Evolutionary conservation across 345 rosid genomes (phyloP), one percentile per base, ranked within the genome.

Genomic region (Combretum micranthum): DNA sequence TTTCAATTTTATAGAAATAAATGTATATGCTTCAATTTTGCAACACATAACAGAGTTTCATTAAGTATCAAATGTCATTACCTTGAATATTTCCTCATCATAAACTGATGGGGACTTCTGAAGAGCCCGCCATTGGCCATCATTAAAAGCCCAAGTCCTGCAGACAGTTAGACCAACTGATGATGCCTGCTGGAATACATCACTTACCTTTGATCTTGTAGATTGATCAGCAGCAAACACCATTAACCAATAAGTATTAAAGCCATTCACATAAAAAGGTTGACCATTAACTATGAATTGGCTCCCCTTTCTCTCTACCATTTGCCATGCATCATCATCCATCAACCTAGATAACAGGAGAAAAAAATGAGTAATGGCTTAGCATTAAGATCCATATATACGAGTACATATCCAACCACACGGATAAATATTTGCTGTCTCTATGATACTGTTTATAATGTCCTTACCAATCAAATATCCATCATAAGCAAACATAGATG

Each of bases 241-340:
- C 99, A 93, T 93, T 70, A 93, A 57, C 99, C 96, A 93, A 76
- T 86, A 89, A 37, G 99, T 89, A 69, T 93, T 93, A 78, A 93
- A 93, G 46, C 99, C 99, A 63, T 89, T 93, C 14, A 93, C 83
- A 61, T 89, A 93, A 71, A 89, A 93, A 16, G 97, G 90, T 56
- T 80, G 80, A 54, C 67, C 94, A 66, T 82, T 77, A 13, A 85
- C 62, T 54, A 75, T 67, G 71, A 93, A 92, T 56, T 87, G 99
- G 69, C 56, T 80, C 61, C 89, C 86, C 32, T 86, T 85, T 78
- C 54, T 83, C 69, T 63, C 67, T 73, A 86, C 96, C 97, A 86
- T 89, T 74, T 58, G 68, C 97, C 96, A 88, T 39, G 66, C 75
- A 22, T 75, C 86, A 5, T 72, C 95, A 55, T 64, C 90, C 72